Evolutionary conservation across 208 protist species (phyloP), one percentile per base, ranked within the genome.

Genomic region (Blastocrithidia nonstop): DNA sequence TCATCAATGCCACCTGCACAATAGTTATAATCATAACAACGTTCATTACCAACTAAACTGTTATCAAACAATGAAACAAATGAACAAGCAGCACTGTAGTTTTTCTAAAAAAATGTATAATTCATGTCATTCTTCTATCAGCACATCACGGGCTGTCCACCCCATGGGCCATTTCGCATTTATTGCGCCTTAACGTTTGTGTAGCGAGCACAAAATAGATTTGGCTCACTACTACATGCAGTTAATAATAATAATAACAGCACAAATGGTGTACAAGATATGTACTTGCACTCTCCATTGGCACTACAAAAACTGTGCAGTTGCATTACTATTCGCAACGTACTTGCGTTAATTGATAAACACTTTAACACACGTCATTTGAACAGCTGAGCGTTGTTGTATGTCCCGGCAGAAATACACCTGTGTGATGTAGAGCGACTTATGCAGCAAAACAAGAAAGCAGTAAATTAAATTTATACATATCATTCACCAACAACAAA

Each of bases 91-190:
- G n/a, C n/a, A n/a, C n/a, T n/a, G n/a, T n/a, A n/a, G n/a, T n/a
- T n/a, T n/a, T n/a, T n/a, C n/a, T n/a, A n/a, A n/a, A n/a, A n/a
- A n/a, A n/a, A n/a, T n/a, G 58, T 61, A n/a, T 68, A 78, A 32
- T 64, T 87, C 40, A 82, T 87, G 72, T 50, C 54, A 3, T 62
- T 83, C 29, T 71, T 83, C 47, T 88, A 72, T 33, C 59, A 68
- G 24, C 78, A 88, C 61, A 51, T 88, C 35, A 50, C 66, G 7
- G 57, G 43, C 9, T 80, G 72, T 35, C 78, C 78, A 17, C 72
- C 78, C 4, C 71, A 74, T 32, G 78, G 78, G 1, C 72, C 78
- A 0, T 88, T 88, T 46, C 50, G 55, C 8, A 69, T 70, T 56
- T 83, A 83, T 57, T 50, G 63, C 23, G 78, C 70, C 25, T 41